phyloP scores from a whole-genome alignment of 2,329 filamentous ascomycete species.

The Colletotrichum sp. region DNA sequence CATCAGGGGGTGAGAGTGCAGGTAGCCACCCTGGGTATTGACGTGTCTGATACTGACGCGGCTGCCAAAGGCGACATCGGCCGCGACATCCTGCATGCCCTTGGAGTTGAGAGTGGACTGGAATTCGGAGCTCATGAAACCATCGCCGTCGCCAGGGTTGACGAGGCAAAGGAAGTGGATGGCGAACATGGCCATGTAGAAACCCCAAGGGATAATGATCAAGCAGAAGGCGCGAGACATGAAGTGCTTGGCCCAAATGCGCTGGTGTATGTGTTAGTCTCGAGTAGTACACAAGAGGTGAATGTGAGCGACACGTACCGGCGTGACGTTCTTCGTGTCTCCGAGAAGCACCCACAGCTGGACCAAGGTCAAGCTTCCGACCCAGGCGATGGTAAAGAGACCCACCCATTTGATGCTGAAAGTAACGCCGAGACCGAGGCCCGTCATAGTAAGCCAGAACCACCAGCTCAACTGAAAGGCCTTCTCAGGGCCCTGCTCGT shows the following conservation, averaged over 20 bases:
- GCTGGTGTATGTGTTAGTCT: constrained; percentile 43
- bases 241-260: constrained; percentile 92
- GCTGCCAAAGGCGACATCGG: constrained; percentile 89
- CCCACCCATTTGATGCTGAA: constrained; percentile 99
- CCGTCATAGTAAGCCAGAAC: constrained; percentile 94
- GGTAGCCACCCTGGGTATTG: constrained; percentile 97
- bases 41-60: constrained; percentile 86
- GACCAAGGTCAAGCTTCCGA: constrained; percentile 85
- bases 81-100: constrained; percentile 92
- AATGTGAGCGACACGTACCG: constrained; percentile 52
- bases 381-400: constrained; percentile 98
- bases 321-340: constrained; percentile 83
- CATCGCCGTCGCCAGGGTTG: constrained; percentile 96
- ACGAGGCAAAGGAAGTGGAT: constrained; percentile 94
- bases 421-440: constrained; percentile 86
- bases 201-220: constrained; percentile 84
- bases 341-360: constrained; percentile 96
- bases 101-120: constrained; percentile 97
- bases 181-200: constrained; percentile 97
- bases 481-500: constrained; percentile 87
- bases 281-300: background rate
- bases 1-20: constrained; percentile 97
- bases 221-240: constrained; percentile 90
- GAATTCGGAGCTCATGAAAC: constrained; percentile 99
- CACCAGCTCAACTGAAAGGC: constrained; percentile 94